phyloP scores from a whole-genome alignment of 2,329 filamentous ascomycete genomes.

The Alternaria rosae region DNA sequence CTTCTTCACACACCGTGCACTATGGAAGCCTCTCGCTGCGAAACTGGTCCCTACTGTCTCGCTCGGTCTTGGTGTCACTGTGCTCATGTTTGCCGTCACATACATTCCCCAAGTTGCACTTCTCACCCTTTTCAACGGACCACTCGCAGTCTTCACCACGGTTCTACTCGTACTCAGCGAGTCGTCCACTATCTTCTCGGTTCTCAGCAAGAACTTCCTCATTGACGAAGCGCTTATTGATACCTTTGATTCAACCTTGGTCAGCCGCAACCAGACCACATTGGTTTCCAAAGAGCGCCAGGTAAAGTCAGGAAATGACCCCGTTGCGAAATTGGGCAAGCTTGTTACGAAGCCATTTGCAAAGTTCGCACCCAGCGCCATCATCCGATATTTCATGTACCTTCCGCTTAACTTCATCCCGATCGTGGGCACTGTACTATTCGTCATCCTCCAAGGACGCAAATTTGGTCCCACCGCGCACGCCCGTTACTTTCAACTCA shows the following conservation, averaged over 20 bases:
- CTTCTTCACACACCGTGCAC: conserved; percentile 63
- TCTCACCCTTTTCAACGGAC: conserved; percentile 84
- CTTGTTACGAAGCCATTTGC: conserved; percentile 63
- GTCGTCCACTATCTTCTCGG: conserved; percentile 58
- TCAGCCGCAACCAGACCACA: conserved; percentile 61
- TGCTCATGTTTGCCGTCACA: conserved; percentile 85
- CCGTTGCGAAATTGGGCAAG: conserved; percentile 65
- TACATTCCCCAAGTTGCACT: conserved; percentile 86
- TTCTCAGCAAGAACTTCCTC: conserved; percentile 73
- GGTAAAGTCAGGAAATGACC: conserved; percentile 64
- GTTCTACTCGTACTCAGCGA: conserved; percentile 68
- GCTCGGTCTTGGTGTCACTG: conserved; percentile 75
- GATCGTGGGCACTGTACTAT: conserved; percentile 81
- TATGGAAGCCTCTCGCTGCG: conserved; percentile 67
- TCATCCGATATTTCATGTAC: conserved; percentile 83
- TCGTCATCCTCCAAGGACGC: conserved; percentile 73
- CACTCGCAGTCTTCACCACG: conserved; percentile 76
- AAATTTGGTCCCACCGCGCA: conserved; percentile 63
- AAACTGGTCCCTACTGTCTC: conserved; percentile 68
- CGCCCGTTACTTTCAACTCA: conserved; percentile 86
- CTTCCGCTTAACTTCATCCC: conserved; percentile 93
- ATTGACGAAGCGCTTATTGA: conserved; percentile 84
- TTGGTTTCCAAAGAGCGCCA: conserved; percentile 79
- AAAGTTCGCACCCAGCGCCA: conserved; percentile 62
- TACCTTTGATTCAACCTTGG: conserved; percentile 79